phyloP scores from a whole-genome alignment of 2,329 filamentous ascomycete species.

The Aspergillus pseudotamarii region DNA sequence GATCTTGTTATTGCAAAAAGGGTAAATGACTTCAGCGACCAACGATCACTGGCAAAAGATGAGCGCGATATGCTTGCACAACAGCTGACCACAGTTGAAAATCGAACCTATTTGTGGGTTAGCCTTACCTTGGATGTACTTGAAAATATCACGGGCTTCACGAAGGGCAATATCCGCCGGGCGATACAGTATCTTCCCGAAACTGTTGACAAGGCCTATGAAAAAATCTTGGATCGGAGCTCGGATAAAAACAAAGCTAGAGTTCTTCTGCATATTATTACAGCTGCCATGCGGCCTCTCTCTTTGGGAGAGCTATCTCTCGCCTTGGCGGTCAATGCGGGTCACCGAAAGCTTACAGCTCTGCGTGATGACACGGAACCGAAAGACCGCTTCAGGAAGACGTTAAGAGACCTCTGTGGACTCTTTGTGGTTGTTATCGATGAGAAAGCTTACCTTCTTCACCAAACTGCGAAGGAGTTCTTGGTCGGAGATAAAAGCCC shows the following conservation, averaged over 20 bases:
- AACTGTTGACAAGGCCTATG: conserved; percentile 11
- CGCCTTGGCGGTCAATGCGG: conserved; percentile 5
- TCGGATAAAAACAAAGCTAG: neutral
- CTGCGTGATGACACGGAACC: conserved; percentile 6
- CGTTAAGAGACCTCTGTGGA: conserved; percentile 21
- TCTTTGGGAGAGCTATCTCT: conserved; percentile 12
- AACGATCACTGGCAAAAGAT: conserved; percentile 9
- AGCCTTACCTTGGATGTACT: conserved; percentile 38
- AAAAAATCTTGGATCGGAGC: conserved; percentile 9
- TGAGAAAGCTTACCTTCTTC: conserved; percentile 22
- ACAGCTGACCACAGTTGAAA: conserved; percentile 30
- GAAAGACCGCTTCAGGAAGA: conserved; percentile 6
- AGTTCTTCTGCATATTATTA: conserved; percentile 12
- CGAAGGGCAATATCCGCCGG: neutral
- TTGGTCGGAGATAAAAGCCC: too few species aligned
- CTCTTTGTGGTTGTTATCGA: conserved; percentile 19
- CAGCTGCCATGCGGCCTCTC: conserved; percentile 9
- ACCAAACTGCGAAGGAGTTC: conserved; percentile 30
- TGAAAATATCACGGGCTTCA: conserved; percentile 10
- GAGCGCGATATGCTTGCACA: conserved; percentile 23
- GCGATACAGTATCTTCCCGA: neutral
- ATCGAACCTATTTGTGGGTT: conserved; percentile 48
- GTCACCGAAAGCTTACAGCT: neutral
- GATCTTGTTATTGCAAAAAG: conserved; percentile 24
- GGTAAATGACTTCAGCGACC: conserved; percentile 8